Conservation (phyloP, 495 filamentous ascomycete genomes). For the Corynascus novoguineensis region DNA sequence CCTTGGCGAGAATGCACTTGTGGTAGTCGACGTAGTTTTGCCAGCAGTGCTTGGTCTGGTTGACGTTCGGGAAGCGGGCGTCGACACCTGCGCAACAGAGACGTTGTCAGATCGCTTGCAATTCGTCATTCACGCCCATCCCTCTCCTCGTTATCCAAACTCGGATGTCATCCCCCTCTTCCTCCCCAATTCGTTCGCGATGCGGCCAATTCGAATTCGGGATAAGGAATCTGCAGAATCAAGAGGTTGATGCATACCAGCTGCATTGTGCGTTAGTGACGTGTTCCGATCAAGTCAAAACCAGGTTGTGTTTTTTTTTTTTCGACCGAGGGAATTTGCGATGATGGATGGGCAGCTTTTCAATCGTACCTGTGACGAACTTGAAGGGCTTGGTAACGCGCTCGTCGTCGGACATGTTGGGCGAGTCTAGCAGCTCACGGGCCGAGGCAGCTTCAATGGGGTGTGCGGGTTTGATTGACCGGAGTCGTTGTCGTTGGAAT, state of each 20-base stretch:
- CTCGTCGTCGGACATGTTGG: constrained; percentile 83
- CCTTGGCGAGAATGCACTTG: constrained; percentile 98
- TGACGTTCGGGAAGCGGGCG: constrained; percentile 97
- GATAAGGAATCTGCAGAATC: constrained; percentile 4
- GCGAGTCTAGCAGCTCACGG: constrained; percentile 23
- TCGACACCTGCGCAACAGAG: constrained; percentile 68
- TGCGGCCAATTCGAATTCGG: constrained; percentile 10
- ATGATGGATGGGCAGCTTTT: constrained; percentile 4
- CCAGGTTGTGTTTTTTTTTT: constrained; percentile 37
- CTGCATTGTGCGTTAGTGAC: constrained; percentile 26
- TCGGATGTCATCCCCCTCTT: not conserved
- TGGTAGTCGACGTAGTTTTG: constrained; percentile 99
- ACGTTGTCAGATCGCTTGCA: constrained; percentile 7
- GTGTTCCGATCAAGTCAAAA: constrained; percentile 3
- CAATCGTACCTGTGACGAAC: constrained; percentile 91
- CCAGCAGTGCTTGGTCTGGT: constrained; percentile 94
- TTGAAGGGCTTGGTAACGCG: constrained; percentile 99
- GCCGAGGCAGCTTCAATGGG: constrained; percentile 15
- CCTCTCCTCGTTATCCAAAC: not conserved
- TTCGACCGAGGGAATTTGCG: constrained; percentile 29
- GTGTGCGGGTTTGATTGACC: constrained; percentile 11
- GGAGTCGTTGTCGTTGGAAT: constrained; percentile 11
- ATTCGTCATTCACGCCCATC: not conserved
- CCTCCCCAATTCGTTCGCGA: constrained; percentile 7
- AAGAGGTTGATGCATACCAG: constrained; percentile 42